These are phyloP conservation scores for Pseudogymnoascus sp. DNA, from an alignment of 2,329 filamentous ascomycete species.

Conservation along the genomic window DNA sequence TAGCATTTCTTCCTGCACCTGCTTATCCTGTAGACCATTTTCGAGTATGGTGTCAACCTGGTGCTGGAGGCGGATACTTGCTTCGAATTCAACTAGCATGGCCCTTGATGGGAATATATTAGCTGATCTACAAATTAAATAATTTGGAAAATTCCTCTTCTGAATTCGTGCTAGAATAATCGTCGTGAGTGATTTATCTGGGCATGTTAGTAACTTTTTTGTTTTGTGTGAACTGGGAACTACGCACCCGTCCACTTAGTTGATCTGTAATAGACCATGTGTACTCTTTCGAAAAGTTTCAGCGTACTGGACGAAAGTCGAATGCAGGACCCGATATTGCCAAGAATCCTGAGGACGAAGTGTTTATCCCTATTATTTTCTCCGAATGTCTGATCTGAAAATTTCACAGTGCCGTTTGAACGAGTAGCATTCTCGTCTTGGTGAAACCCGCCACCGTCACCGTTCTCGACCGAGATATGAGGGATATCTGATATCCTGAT, in stretches of 20 bases:
- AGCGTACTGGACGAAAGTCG: conserved; percentile 64
- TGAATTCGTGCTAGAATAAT: conserved; percentile 91
- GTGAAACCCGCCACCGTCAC: too few relatives aligned
- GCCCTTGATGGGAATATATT: conserved; percentile 77
- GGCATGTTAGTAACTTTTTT: neutral
- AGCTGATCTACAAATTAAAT: conserved; percentile 79
- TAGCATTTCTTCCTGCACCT: conserved; percentile 58
- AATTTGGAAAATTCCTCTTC: conserved; percentile 76
- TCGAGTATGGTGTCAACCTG: conserved; percentile 76
- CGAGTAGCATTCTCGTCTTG: neutral
- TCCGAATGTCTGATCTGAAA: conserved; percentile 14
- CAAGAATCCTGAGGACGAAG: conserved; percentile 69
- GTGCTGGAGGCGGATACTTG: conserved; percentile 72
- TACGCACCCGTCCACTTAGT: conserved; percentile 68
- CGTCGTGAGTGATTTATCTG: conserved; percentile 84
- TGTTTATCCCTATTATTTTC: conserved; percentile 60
- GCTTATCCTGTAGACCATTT: conserved; percentile 58
- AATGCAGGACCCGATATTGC: conserved; percentile 73
- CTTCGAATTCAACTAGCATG: conserved; percentile 79
- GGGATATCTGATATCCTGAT: neutral
- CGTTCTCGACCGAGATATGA: neutral
- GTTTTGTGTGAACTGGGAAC: neutral
- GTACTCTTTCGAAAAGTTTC: conserved; percentile 85
- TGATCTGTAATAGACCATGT: conserved; percentile 91
- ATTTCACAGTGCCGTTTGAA: neutral